phyloP scores from a whole-genome alignment of 768 basidiomycete species.

The Porphyrellus cyaneotinctus region DNA sequence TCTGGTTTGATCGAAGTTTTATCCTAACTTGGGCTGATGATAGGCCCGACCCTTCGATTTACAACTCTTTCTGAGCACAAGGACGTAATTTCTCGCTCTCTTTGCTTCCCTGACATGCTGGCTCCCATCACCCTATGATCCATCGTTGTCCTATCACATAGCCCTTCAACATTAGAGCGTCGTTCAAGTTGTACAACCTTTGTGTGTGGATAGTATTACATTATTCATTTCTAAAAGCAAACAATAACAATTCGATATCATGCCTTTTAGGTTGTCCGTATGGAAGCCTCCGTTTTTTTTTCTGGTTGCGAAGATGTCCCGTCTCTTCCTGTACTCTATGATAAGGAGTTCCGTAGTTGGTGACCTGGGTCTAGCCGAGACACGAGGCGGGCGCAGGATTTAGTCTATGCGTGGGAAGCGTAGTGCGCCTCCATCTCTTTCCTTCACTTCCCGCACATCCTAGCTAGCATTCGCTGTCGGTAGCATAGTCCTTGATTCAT shows the following conservation, averaged over 20 bases:
- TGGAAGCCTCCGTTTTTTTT: background rate
- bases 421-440: no score
- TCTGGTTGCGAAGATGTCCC: background rate
- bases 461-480: no score
- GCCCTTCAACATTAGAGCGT: slow-evolving; percentile 12
- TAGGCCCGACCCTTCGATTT: slow-evolving; percentile 54
- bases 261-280: background rate
- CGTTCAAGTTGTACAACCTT: slow-evolving; percentile 8
- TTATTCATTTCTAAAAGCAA: slow-evolving; percentile 27
- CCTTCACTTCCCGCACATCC: no score
- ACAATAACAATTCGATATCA: background rate
- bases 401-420: no score
- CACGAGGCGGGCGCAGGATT: no score
- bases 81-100: slow-evolving; percentile 33
- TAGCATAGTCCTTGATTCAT: no score
- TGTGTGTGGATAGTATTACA: slow-evolving; percentile 26
- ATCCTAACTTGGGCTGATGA: slow-evolving; percentile 4
- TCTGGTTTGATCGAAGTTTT: background rate
- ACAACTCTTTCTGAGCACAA: slow-evolving; percentile 46
- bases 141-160: slow-evolving; percentile 6
- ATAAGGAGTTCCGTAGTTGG: background rate
- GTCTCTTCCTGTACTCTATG: background rate
- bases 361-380: no score
- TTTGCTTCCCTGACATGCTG: background rate
- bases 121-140: background rate